Evolutionary conservation across 2,329 filamentous ascomycete genomes (phyloP), one percentile per base, ranked within the genome.

Genomic region (Colletotrichum horii): DNA sequence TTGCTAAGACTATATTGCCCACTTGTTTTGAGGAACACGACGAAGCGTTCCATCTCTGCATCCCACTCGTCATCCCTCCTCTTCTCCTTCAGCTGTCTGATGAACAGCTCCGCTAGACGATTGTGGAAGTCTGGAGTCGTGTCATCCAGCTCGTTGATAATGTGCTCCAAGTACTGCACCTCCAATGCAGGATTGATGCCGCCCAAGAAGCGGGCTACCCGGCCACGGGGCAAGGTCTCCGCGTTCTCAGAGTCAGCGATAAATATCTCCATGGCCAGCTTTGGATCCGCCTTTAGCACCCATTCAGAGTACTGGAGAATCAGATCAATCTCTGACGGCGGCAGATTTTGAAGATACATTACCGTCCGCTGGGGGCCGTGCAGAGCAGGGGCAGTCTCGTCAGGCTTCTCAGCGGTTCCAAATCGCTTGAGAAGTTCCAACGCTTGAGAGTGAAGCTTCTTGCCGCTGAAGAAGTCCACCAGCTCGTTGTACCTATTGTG

Each of bases 391-490:
- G 89, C 88, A 3, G 85, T 85, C 61, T 89, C 87, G 71, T 90
- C 87, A 12, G 87, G 87, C 74, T 87, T 84, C 32, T 88, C 83
- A 3, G 89, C 88, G 32, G 90, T 91, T 22, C 96, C 96, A 79
- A 98, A 98, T 77, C 93, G 94, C 79, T 92, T 91, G 1, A 99
- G 89, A 34, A 98, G 87, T 78, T 95, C 94, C 22, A 99, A 86
- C 0, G 97, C 96, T 81, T 97, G 93, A 22, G 93, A 92, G 84
- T 99, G 97, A 55, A 98, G 89, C 83, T 94, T 96, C 86, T 99
- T 99, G 77, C 97, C 97, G 80, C 97, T 95, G 79, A 98, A 93
- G 82, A 99, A 99, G 83, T 98, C 96, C n/a, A 99, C 96, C 3
- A 99, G 88, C 85, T 98, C 96, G 67, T 94, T 96, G 84, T 98